Evolutionary conservation across 2,329 filamentous ascomycete genomes (phyloP), one percentile per base, ranked within the genome.

Genomic region (Penicillium olsonii): DNA sequence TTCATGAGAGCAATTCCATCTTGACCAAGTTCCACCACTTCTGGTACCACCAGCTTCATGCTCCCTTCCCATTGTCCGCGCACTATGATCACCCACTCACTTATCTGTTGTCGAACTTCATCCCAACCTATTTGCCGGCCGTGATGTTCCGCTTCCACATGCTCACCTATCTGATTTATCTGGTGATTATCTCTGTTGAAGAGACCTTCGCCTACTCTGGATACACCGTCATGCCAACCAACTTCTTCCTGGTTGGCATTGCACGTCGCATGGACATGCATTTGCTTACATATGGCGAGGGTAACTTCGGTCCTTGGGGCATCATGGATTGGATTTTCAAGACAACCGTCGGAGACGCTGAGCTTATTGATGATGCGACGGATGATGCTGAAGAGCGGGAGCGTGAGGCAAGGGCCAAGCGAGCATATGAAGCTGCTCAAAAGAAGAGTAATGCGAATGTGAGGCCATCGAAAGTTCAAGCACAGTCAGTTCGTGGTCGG

Each of bases 171-270:
- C 70, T 83, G 34, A 55, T 83, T 22, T 78, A 84, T 48, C 65
- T 83, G 15, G 68, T 74, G 0, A 50, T 82, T 18, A 71, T 81
- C 48, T 83, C 80, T n/a, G 63, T 85, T 1, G 81, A 85, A 57
- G 82, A 84, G 52, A 75, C 81, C 0, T 82, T 84, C 55, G 75
- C 80, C 1, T 82, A 80, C 63, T 84, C 78, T 1, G 83, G 82
- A 2, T 85, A 85, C 66, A 78, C 76, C 2, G 69, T 79, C 1
- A 69, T 84, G 45, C 81, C 82, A 2, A 81, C 79, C 2, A 79
- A 73, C 7, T 81, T 84, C 56, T 75, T 85, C 59, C 66, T 85
- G 7, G 71, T 75, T 3, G 81, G 82, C 2, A 82, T 85, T 68
- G 82, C 82, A 10, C 75, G 81, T 24, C 72, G 81, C 6, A 76